phyloP scores from a whole-genome alignment of 306 rosid species.

The Ochetophila trinervis region DNA sequence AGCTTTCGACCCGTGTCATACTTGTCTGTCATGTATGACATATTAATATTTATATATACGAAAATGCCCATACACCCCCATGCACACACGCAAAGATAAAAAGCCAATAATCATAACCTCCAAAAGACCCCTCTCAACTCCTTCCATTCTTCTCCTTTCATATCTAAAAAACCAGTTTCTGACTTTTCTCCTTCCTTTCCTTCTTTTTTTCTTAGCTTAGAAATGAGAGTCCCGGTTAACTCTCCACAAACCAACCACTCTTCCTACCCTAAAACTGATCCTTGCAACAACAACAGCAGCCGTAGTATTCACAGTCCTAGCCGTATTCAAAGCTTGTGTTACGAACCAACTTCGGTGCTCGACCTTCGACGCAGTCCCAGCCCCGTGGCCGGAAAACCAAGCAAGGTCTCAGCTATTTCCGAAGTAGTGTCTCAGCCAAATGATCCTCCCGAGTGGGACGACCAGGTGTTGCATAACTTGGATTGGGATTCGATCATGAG shows the following conservation, averaged over 20 bases:
- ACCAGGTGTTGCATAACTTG: conserved; percentile 52
- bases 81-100: conserved; percentile 67
- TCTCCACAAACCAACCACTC: conserved; percentile 41
- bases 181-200: background rate
- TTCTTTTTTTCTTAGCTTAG: conserved; percentile 27
- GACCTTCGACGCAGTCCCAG: conserved; percentile 77
- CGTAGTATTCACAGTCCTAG: conserved; percentile 15
- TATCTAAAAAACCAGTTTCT: background rate
- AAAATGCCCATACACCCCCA: conserved; percentile 17
- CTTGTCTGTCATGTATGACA: conserved; percentile 38
- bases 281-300: conserved; percentile 2
- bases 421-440: conserved; percentile 27
- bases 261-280: conserved; percentile 33
- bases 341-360: conserved; percentile 86
- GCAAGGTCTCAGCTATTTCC: conserved; percentile 9
- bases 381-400: conserved; percentile 45
- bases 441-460: conserved; percentile 57
- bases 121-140: conserved; percentile 44
- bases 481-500: conserved; percentile 85
- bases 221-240: conserved; percentile 73
- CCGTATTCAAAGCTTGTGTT: conserved; percentile 31
- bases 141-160: conserved; percentile 1
- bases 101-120: conserved; percentile 46
- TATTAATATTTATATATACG: background rate
- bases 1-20: conserved; percentile 30